A percentile compares a stretch with the other conserved stretches of the same genome.
Conservation (phyloP, 1,284 basidiomycete species). For the Malassezia globosa region DNA sequence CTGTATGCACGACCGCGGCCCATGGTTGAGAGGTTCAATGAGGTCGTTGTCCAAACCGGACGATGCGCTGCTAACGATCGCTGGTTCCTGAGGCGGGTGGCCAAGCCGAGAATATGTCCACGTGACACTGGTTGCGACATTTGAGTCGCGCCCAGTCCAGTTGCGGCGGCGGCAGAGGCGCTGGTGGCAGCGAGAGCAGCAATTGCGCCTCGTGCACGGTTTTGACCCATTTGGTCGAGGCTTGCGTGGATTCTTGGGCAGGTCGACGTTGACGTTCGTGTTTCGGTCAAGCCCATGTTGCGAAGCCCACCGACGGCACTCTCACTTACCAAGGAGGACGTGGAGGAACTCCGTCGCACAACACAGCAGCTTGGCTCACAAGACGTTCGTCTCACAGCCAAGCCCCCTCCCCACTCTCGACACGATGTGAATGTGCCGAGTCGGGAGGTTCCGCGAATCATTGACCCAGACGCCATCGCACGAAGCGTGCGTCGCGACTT, state of each 20-base stretch:
- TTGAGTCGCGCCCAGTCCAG: too few species aligned
- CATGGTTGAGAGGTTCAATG: constrained; percentile 9
- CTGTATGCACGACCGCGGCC: constrained; percentile 7
- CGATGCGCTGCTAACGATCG: background rate
- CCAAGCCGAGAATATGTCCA: constrained; percentile 9
- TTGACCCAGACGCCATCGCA: too few species aligned
- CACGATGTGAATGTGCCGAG: too few species aligned
- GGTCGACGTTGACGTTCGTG: background rate
- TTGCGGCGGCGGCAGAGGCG: too few species aligned
- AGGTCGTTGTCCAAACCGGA: background rate
- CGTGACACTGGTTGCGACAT: too few species aligned
- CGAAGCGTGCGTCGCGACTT: too few species aligned
- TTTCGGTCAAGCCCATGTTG: constrained; percentile 3
- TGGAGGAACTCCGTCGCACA: constrained; percentile 14
- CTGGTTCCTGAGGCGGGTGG: background rate
- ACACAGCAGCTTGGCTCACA: background rate
- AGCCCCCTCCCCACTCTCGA: too few species aligned
- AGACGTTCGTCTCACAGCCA: too few species aligned
- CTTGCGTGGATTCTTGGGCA: background rate
- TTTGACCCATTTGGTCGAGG: background rate
- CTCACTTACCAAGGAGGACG: constrained; percentile 13
- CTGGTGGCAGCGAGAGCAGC: too few species aligned
- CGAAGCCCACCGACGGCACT: constrained; percentile 17
- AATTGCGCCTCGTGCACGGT: background rate
- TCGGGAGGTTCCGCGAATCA: too few species aligned